phyloP scores from a whole-genome alignment of 75 land plant species.

The Sequoiadendron giganteum region DNA sequence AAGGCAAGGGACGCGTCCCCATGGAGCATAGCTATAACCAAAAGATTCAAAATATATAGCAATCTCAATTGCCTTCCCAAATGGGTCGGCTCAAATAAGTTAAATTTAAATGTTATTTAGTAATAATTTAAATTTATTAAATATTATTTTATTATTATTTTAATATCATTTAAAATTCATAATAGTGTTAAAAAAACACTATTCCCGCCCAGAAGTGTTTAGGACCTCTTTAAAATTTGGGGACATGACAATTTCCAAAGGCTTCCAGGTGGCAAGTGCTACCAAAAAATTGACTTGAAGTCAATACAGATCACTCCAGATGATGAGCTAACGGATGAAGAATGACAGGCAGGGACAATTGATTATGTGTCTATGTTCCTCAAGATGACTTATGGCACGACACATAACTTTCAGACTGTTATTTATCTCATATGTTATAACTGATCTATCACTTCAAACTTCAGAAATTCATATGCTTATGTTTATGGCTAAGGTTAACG shows the following conservation, averaged over 20 bases:
- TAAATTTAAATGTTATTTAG: too few species aligned
- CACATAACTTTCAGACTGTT: neutral
- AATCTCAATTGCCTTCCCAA: too few species aligned
- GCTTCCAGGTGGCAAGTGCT: neutral
- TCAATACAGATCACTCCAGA: neutral
- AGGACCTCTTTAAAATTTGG: too few species aligned
- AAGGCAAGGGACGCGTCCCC: too few species aligned
- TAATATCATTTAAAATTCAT: too few species aligned
- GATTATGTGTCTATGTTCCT: neutral
- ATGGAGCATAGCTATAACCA: too few species aligned
- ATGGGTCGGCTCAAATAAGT: too few species aligned
- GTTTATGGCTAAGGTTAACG: neutral
- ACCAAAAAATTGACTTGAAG: neutral
- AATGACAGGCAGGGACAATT: neutral
- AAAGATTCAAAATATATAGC: too few species aligned
- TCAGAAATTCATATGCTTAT: neutral
- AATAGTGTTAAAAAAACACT: too few species aligned
- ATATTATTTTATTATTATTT: too few species aligned
- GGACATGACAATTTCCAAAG: neutral
- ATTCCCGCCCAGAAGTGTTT: too few species aligned
- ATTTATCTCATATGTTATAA: neutral
- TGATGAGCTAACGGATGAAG: neutral
- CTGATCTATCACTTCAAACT: neutral
- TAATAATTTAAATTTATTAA: too few species aligned
- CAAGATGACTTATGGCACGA: neutral